Conservation (phyloP, 768 basidiomycete species). For the Hydnomerulius pinastri region DNA sequence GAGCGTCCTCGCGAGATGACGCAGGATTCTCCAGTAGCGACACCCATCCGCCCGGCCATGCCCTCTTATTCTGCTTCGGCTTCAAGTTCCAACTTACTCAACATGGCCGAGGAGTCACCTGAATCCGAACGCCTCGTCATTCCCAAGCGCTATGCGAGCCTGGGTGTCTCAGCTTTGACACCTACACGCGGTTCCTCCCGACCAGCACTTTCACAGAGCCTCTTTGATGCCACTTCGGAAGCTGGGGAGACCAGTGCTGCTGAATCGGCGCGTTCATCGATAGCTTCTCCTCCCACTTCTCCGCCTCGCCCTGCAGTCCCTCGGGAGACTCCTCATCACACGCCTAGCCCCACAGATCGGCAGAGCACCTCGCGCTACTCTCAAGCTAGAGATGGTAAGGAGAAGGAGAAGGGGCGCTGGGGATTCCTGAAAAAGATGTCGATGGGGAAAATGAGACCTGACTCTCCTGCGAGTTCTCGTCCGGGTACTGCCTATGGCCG, state of each 20-base stretch:
- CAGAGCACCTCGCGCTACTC: constrained; percentile 21
- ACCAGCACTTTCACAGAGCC: constrained; percentile 40
- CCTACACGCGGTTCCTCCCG: constrained; percentile 38
- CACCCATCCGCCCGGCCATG: constrained; percentile 43
- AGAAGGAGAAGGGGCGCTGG: constrained; percentile 81
- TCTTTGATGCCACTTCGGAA: constrained; percentile 54
- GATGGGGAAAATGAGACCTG: constrained; percentile 87
- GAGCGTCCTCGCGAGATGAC: constrained; percentile 27
- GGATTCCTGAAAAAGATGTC: constrained; percentile 99
- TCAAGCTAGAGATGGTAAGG: constrained; percentile 22
- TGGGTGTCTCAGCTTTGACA: constrained; percentile 49
- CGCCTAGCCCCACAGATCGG: constrained; percentile 26
- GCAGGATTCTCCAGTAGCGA: constrained; percentile 31
- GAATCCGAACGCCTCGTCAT: constrained; percentile 38
- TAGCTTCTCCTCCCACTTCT: constrained; percentile 27
- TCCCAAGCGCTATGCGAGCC: constrained; percentile 66
- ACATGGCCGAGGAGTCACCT: constrained; percentile 30
- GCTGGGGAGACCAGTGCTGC: constrained; percentile 16
- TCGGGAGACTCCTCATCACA: constrained; percentile 13
- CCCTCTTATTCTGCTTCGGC: constrained; percentile 60
- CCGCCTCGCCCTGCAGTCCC: constrained; percentile 23
- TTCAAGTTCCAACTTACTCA: constrained; percentile 68
- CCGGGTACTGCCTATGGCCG: constrained; percentile 36
- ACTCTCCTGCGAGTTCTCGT: constrained; percentile 46
- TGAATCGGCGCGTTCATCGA: constrained; percentile 23